These are phyloP conservation scores for Cordyceps sp. DNA, from an alignment of 2,329 filamentous ascomycete genomes.

Conservation along the genomic window DNA sequence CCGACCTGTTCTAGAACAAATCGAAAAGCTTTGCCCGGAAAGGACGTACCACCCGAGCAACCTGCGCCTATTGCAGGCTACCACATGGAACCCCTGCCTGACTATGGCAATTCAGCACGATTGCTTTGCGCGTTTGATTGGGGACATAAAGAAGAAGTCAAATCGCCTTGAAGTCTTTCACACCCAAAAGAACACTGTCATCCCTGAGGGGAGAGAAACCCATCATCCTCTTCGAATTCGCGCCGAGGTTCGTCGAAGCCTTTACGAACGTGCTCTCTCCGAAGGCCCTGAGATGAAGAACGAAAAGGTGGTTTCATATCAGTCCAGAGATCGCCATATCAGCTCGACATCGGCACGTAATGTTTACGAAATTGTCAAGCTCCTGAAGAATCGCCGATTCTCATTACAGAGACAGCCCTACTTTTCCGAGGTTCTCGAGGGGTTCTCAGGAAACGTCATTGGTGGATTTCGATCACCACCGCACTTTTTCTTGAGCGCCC, in stretches of 20 bases:
- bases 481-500: not conserved
- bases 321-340: not conserved
- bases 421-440: not conserved
- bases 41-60: not conserved
- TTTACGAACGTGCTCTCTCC: not conserved
- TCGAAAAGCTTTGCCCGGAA: not conserved
- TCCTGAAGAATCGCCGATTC: not conserved
- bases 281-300: not conserved
- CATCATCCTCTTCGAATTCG: not conserved
- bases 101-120: not conserved
- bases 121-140: not conserved
- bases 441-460: not conserved
- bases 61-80: not conserved
- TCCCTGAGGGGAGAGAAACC: not conserved
- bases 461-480: not conserved
- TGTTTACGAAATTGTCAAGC: not conserved
- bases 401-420: not conserved
- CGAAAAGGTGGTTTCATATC: not conserved
- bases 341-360: not conserved
- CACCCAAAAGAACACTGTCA: not conserved
- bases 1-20: not conserved
- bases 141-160: not conserved
- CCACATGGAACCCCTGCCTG: not conserved
- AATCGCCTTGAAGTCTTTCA: not conserved
- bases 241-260: not conserved